phyloP scores from a whole-genome alignment of 805 yeast species.

The Wickerhamiella brachini region DNA sequence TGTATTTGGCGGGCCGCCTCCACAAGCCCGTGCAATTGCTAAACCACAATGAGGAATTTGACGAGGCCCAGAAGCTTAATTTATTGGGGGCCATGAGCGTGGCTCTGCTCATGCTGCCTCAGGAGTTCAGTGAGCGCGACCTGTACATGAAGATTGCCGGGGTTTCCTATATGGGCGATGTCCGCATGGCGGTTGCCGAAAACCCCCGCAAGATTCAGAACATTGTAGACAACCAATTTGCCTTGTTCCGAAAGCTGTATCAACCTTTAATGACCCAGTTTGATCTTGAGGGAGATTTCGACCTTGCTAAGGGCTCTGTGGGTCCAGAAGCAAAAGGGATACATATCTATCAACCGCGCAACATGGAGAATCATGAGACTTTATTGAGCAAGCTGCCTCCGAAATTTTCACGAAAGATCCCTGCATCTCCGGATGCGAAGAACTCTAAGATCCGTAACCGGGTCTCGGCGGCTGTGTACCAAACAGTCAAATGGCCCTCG shows the following conservation, averaged over 20 bases:
- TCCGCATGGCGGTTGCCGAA: slow-evolving; percentile 77
- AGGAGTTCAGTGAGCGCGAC: slow-evolving; percentile 41
- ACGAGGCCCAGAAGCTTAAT: slow-evolving; percentile 36
- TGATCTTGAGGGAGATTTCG: slow-evolving; percentile 23
- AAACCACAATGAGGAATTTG: slow-evolving; percentile 5
- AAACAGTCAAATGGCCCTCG: slow-evolving; percentile 58
- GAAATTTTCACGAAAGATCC: slow-evolving; percentile 32
- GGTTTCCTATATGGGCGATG: slow-evolving; percentile 80
- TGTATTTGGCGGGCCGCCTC: slow-evolving; percentile 82
- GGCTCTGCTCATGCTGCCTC: slow-evolving; percentile 42
- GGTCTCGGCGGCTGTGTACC: slow-evolving; percentile 32
- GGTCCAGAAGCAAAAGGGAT: slow-evolving; percentile 18
- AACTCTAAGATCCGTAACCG: slow-evolving; percentile 4
- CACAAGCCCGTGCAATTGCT: slow-evolving; percentile 84
- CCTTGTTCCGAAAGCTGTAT: slow-evolving; percentile 57
- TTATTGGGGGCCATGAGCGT: slow-evolving; percentile 63
- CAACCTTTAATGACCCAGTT: slow-evolving; percentile 42
- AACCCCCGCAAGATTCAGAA: slow-evolving; percentile 79
- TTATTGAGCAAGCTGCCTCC: slow-evolving; percentile 36
- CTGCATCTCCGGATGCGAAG: slow-evolving; percentile 1
- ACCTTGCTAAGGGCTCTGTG: slow-evolving; percentile 6
- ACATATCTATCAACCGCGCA: slow-evolving; percentile 23
- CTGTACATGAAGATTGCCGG: slow-evolving; percentile 67
- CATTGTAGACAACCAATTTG: slow-evolving; percentile 66
- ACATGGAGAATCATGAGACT: slow-evolving; percentile 28